Percentiles rank a stretch among this genome's conserved stretches.
phyloP scores from a whole-genome alignment of 2,329 filamentous ascomycete genomes.

The Fusarium drepaniforme region DNA sequence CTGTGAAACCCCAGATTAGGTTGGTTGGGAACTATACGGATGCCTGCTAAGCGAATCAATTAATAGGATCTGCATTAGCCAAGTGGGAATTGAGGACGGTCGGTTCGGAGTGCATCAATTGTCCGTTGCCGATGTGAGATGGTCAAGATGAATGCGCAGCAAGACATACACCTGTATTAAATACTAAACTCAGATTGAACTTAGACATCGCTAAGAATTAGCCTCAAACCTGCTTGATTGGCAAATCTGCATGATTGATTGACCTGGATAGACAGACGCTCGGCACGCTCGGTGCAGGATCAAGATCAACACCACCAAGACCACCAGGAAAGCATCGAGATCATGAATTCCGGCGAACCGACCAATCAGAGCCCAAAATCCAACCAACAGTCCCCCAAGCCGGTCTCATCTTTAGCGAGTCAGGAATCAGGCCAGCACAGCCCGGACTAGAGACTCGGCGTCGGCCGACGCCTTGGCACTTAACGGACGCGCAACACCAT shows the following conservation, averaged over 20 bases:
- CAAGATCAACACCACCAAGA: neutral
- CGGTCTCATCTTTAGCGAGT: neutral
- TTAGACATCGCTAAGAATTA: neutral
- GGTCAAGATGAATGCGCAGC: neutral
- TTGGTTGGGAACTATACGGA: neutral
- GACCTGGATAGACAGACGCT: neutral
- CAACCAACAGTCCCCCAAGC: neutral
- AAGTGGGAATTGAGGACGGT: neutral
- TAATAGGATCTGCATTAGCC: neutral
- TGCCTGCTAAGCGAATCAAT: neutral
- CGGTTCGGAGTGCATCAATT: neutral
- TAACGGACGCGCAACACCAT: neutral
- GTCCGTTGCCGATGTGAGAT: neutral
- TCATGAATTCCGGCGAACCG: neutral
- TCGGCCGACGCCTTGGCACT: neutral
- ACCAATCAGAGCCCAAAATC: neutral
- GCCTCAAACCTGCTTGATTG: neutral
- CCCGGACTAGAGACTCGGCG: neutral
- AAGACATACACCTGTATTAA: neutral
- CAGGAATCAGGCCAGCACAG: neutral
- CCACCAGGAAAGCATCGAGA: neutral
- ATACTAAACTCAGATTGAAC: neutral
- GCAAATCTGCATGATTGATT: neutral
- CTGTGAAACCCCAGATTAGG: neutral
- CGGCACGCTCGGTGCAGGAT: neutral